Percentiles rank a stretch among this genome's conserved stretches.
Conservation (phyloP, 192 early-diverging fungal species). For the Radiomyces spectabilis region DNA sequence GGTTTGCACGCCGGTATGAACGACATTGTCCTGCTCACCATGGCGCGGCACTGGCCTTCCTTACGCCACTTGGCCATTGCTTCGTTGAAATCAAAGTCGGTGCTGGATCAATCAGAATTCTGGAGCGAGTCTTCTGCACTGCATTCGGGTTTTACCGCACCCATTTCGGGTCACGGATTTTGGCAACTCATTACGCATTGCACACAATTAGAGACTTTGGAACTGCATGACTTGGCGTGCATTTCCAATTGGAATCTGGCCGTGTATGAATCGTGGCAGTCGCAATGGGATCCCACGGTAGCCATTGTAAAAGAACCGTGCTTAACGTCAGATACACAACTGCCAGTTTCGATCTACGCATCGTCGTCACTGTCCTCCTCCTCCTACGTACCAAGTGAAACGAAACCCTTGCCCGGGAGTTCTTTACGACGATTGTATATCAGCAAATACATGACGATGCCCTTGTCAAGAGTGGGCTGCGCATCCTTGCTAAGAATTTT, state of each 20-base stretch:
- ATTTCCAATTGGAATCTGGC: conserved; percentile 22
- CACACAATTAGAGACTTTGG: conserved; percentile 27
- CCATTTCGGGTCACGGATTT: neutral
- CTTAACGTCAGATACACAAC: too few relatives aligned
- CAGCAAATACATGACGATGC: conserved; percentile 36
- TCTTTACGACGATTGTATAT: conserved; percentile 19
- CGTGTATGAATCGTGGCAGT: neutral
- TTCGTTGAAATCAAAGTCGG: conserved; percentile 1
- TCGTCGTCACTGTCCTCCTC: too few relatives aligned
- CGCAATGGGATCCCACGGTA: too few relatives aligned
- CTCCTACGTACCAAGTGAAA: neutral
- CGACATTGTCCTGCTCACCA: conserved; percentile 30
- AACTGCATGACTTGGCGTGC: conserved; percentile 36
- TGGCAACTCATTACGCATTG: conserved; percentile 22
- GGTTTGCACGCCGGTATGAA: conserved; percentile 36
- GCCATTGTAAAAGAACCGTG: too few relatives aligned
- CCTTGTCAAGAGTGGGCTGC: conserved; percentile 29
- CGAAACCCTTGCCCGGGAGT: neutral
- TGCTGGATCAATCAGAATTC: conserved; percentile 1
- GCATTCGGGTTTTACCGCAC: too few relatives aligned
- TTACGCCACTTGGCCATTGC: conserved; percentile 25
- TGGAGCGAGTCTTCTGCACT: too few relatives aligned
- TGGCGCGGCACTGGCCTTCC: conserved; percentile 34
- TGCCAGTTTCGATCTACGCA: too few relatives aligned
- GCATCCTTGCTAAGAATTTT: conserved; percentile 27